Evolutionary conservation across 2,329 filamentous ascomycete species (phyloP), one percentile per base, ranked within the genome.

Genomic region (Colletotrichum destructivum): DNA sequence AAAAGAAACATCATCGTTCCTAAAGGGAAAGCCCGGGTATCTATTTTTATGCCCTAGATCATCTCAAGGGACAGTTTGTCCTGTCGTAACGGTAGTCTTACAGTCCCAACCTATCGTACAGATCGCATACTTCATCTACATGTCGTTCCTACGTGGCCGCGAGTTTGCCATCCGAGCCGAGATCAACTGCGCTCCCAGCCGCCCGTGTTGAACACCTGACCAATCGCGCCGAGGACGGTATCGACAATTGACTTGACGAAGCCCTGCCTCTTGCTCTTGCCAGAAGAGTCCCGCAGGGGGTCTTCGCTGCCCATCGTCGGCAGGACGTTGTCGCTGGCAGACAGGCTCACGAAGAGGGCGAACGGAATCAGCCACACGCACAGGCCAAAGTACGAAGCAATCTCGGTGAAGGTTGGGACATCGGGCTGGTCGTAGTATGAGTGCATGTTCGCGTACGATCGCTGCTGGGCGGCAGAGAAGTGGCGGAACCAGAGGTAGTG

Each of bases 331-430:
- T 99, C 96, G 66, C 95, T 94, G 0, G 96, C 96, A 21, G 94
- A 97, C 52, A 99, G 83, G 77, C 94, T 97, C 62, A 99, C 96
- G 79, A 99, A 99, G 16, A 99, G 87, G 18, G 95, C 91, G 79
- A 99, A 99, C 0, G 96, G 96, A 0, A 98, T 94, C 1, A 99
- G 88, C 96, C 96, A 99, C 0, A 99, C 95, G 77, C 95, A 98
- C 2, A 99, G 86, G 0, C 96, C 96, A 79, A 99, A 99, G 83
- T 96, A 99, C 0, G 94, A 96, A 0, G 96, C 95, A 55, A 98
- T 96, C 84, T 98, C 94, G 21, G 94, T 95, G 81, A 99, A 99
- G 47, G 89, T 92, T 0, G 96, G 96, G 55, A 94, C 80, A 63
- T 90, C 83, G 66, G 86, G 84, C 69, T 87, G 85, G 74, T 94